phyloP scores from a whole-genome alignment of 2,329 filamentous ascomycete species.

The Botryosphaeria dothidea region DNA sequence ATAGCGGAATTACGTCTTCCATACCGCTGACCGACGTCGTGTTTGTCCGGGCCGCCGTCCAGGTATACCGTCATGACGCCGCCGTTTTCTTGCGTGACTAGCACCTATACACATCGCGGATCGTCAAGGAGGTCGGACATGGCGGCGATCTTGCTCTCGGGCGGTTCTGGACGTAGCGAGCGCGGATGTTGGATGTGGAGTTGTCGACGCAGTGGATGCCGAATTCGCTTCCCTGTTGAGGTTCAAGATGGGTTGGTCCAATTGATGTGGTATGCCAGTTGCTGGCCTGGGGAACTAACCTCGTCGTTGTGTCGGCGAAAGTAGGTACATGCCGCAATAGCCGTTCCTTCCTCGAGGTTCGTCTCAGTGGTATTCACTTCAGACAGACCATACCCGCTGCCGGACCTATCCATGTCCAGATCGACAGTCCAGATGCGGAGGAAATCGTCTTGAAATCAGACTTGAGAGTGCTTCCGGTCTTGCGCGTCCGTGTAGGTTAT shows the following conservation, averaged over 20 bases:
- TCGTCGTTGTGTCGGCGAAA: not conserved
- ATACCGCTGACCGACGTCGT: not conserved
- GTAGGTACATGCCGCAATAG: not conserved
- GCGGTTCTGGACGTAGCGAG: not conserved
- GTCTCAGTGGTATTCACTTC: not conserved
- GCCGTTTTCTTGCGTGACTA: not conserved
- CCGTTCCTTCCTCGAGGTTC: not conserved
- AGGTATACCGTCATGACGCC: conserved; percentile 2
- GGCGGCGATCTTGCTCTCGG: not conserved
- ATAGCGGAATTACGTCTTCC: not conserved
- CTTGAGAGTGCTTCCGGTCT: not conserved
- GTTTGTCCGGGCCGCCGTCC: not conserved
- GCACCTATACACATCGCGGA: not conserved
- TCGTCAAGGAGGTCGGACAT: not conserved
- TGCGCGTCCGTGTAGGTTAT: not conserved
- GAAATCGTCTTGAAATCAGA: not conserved
- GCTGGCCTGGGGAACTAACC: not conserved
- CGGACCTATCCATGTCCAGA: not conserved
- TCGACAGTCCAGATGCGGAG: not conserved
- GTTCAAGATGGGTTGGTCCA: too few relatives aligned
- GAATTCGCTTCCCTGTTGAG: not conserved
- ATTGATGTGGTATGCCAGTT: too few relatives aligned
- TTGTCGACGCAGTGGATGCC: not conserved
- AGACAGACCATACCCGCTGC: not conserved
- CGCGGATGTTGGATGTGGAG: not conserved